Evolutionary conservation across 306 rosid genomes (phyloP), one percentile per base, ranked within the genome.

Genomic region (Lathyrus sativus): DNA sequence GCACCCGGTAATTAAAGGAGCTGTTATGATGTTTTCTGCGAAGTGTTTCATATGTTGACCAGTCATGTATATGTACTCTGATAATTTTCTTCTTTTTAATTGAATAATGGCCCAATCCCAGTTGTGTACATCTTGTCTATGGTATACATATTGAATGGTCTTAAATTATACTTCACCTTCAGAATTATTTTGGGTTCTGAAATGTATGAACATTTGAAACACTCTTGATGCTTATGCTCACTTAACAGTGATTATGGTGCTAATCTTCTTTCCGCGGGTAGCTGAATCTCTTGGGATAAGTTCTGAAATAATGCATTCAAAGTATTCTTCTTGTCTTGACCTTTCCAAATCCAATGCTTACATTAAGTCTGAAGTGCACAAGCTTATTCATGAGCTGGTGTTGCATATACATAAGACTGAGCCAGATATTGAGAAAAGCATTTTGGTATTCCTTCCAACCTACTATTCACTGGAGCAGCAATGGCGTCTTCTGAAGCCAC

Each of bases 391-490:
- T 78, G 67, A 72, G 26, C 69, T 91, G 74, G 86, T 89, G 78
- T 66, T 89, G 78, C 84, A 85, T 84, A 91, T 91, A 71, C 93
- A 91, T 56, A 72, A 82, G 65, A 78, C 78, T 17, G 97, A 91
- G 70, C 77, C 82, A 58, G 97, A 91, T 75, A 87, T 91, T 70
- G 96, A 87, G 71, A 91, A 85, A 86, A 81, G 97, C 85, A 89
- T 91, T 71, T 76, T 91, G 83, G 78, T 91, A 71, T 91, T 91
- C 78, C 97, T 91, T 79, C 97, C 97, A 31, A 91, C 97, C 29
- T 91, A 91, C 81, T 49, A 49, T 80, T 79, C 96, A 11, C 77
- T 91, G 75, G 95, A 84, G 85, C 80, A 80, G 76, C 97, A 91
- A 76, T 87, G 96, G 95, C 57, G 77, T 78, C 88, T 85, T 68